Conservation (phyloP, 2,329 filamentous ascomycete species). For the Fusarium papillatum region DNA sequence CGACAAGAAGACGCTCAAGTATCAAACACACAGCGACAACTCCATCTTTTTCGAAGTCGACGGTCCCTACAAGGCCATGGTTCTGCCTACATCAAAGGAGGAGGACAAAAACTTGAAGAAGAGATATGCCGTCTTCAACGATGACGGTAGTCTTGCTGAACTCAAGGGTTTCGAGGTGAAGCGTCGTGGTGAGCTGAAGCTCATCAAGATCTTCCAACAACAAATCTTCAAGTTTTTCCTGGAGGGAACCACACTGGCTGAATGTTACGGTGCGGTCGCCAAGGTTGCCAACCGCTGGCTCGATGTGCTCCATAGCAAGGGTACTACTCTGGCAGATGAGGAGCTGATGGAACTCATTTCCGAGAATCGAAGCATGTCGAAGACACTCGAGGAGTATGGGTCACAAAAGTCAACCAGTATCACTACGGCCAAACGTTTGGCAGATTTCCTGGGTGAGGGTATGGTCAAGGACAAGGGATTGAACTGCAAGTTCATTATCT, state of each 20-base stretch:
- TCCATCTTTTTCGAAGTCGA: slow-evolving; percentile 99
- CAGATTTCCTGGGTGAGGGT: slow-evolving; percentile 96
- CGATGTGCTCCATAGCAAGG: slow-evolving; percentile 92
- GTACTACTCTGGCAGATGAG: slow-evolving; percentile 91
- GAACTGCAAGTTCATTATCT: slow-evolving; percentile 99
- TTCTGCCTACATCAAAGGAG: slow-evolving; percentile 96
- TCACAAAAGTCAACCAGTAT: slow-evolving; percentile 98
- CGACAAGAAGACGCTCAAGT: slow-evolving; percentile 85
- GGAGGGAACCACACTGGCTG: slow-evolving; percentile 86
- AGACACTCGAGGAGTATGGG: slow-evolving; percentile 97
- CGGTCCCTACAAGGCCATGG: slow-evolving; percentile 97
- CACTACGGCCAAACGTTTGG: slow-evolving; percentile 93
- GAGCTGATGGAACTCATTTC: slow-evolving; percentile 99
- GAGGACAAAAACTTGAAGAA: slow-evolving; percentile 99
- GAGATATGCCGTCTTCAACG: slow-evolving; percentile 98
- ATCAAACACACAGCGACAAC: slow-evolving; percentile 98
- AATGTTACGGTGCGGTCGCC: slow-evolving; percentile 93
- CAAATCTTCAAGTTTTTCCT: slow-evolving; percentile 99
- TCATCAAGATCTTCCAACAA: slow-evolving; percentile 99
- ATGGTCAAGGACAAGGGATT: slow-evolving; percentile 99
- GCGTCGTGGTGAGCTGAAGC: slow-evolving; percentile 95
- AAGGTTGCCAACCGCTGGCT: slow-evolving; percentile 97
- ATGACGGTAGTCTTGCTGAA: slow-evolving; percentile 95
- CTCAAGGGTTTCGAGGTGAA: slow-evolving; percentile 99
- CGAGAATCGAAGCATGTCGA: slow-evolving; percentile 98